Conservation (phyloP, 768 basidiomycete species). For the Leccinum disarticulatum region DNA sequence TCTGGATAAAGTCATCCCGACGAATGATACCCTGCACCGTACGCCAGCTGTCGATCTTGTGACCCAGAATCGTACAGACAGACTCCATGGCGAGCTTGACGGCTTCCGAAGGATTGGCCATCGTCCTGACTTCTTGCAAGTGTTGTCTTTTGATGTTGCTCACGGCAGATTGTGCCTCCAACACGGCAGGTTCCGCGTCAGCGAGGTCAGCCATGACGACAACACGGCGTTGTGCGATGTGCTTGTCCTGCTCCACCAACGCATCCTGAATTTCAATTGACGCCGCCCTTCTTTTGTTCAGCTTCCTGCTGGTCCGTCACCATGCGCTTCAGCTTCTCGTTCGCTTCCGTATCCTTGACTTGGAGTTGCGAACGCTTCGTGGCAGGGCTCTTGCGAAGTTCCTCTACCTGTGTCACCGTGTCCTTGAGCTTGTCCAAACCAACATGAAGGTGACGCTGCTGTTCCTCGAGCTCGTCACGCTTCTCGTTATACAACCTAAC, state of each 20-base stretch:
- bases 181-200: conserved; percentile 95
- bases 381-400: conserved; percentile 91
- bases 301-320: conserved; percentile 41
- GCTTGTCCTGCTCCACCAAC: conserved; percentile 84
- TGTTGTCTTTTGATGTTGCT: conserved; percentile 95
- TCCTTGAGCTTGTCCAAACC: conserved; percentile 95
- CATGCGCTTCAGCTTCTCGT: conserved; percentile 97
- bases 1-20: conserved; percentile 93
- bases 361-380: conserved; percentile 90
- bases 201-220: conserved; percentile 95
- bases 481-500: conserved; percentile 91
- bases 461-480: conserved; percentile 65
- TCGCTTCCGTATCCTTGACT: conserved; percentile 92
- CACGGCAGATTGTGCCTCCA: conserved; percentile 95
- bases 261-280: conserved; percentile 96
- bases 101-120: conserved; percentile 98
- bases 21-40: conserved; percentile 95
- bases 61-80: conserved; percentile 92
- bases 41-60: conserved; percentile 96
- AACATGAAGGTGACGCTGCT: conserved; percentile 62
- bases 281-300: conserved; percentile 93
- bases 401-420: conserved; percentile 93
- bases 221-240: conserved; percentile 84
- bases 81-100: conserved; percentile 99
- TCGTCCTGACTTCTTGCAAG: conserved; percentile 93